Evolutionary conservation across 1,284 basidiomycete species (phyloP), one percentile per base, ranked within the genome.

Genomic region (Neonothopanus nambi): DNA sequence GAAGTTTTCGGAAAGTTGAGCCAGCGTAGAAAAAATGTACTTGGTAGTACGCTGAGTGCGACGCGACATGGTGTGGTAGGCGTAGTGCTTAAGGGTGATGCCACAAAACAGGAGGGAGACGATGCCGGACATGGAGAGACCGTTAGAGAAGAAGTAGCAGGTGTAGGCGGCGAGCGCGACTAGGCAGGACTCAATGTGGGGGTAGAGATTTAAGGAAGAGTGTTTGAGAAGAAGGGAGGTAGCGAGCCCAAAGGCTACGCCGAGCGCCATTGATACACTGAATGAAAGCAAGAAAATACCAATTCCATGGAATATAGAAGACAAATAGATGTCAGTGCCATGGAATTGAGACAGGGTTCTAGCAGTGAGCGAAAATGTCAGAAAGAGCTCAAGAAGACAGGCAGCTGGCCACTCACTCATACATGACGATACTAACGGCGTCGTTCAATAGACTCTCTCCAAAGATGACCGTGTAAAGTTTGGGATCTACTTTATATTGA

Each of bases 391-490:
- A 18, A 21, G n/a, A 12, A 23, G 24, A 41, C 37, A 26, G 42
- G 3, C n/a, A 30, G 48, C 26, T 13, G 38, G 13, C n/a, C 51
- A 89, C 93, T 79, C 67, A 96, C 93, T 99, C 96, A 72, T 98
- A 99, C 93, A 99, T 97, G 73, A 99, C 96, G 76, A 99, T 99
- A 77, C 93, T 95, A 63, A 99, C 96, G 24, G 96, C 96, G 79
- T 99, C 96, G 73, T 99, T 99, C 58, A 99, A 74, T 57, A 99
- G 82, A 68, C 89, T 93, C 72, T 99, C 96, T 30, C 97, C 97
- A 67, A 99, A 99, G 63, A 99, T 99, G 72, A 99, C 85, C 51
- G 88, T 91, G 74, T 99, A 99, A 4, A 99, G 80, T 69, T 98
- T 97, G 0, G 97, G 95, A 70, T 99, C 96, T 57, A 99, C 96